Base-by-base conservation (phyloP, 768 basidiomycete genomes). In the Cystofilobasidium macerans region DNA sequence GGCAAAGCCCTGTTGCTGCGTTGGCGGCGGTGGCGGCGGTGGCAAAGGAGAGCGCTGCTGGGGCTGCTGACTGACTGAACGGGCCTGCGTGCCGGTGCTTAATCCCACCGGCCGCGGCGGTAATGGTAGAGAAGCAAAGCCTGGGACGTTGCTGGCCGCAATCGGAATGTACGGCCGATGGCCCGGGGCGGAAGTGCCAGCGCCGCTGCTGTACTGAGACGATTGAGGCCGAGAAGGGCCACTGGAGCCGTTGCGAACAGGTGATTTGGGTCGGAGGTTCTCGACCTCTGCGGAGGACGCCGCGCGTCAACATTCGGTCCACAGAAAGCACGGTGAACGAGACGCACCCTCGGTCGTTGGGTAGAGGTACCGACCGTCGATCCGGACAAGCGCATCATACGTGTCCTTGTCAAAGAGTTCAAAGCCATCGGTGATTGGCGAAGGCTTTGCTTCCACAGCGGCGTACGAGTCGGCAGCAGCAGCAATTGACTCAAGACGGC, bases 221-320 rank as follows among this genome's bases (percentile, higher is more conserved):
- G 64, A 58, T 33, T 65, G 64, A 14, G 64, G 64, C 13, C 64
- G 56, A n/a, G 28, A 30, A 30, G 51, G 51, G n/a, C n/a, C n/a
- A 16, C 51, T 30, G 30, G 35, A 58, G 24, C 57, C 57, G 43
- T 20, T 59, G 54, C 57, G 53, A 35, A 57, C 24, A 3, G 67
- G 67, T n/a, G 67, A 68, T 26, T 62, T 68, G 12, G 67, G 67
- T 7, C 67, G 67, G n/a, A 68, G 57, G 43, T n/a, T 36, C 45
- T 68, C 67, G 32, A 68, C 58, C 18, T 68, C 67, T 68, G 47
- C 2, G 30, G 18, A 33, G n/a, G 26, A 9, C 24, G 30, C 9
- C 20, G 26, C 32, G 51, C n/a, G 32, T 3, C 26, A 61, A 12
- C 12, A 36, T 22, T 11, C 35, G 20, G 26, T 54, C 40, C 5